Evolutionary conservation across 257 asterid genomes (phyloP).

Genomic region (Capsicum pubescens): DNA sequence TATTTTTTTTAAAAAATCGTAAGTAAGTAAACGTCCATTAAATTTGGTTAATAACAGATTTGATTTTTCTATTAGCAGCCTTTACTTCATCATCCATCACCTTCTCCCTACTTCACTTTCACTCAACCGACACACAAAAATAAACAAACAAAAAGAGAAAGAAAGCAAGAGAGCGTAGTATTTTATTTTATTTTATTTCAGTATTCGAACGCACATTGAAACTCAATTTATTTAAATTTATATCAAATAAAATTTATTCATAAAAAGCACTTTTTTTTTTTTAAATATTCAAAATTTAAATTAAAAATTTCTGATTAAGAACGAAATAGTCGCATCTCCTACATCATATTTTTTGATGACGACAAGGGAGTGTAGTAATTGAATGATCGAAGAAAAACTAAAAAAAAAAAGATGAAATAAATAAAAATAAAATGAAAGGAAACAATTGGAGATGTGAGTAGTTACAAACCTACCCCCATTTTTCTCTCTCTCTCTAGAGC

Average conservation of each 20-base stretch:
- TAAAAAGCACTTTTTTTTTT: too few relatives aligned
- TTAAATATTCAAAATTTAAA: too few relatives aligned
- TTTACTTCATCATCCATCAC: background rate
- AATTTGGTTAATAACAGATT: background rate
- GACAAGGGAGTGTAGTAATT: background rate
- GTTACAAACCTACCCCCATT: slow-evolving; percentile 2
- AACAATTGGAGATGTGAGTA: slow-evolving; percentile 22
- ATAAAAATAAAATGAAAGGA: background rate
- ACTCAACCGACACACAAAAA: slow-evolving; percentile 12
- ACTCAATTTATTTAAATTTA: too few relatives aligned
- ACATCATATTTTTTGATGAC: too few relatives aligned
- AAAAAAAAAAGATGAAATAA: background rate
- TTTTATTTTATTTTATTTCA: background rate
- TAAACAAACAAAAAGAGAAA: background rate
- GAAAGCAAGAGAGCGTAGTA: too few relatives aligned
- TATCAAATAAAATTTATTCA: too few relatives aligned
- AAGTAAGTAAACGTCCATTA: background rate
- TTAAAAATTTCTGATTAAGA: too few relatives aligned
- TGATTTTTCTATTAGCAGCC: background rate
- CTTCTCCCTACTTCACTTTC: background rate
- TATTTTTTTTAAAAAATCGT: background rate
- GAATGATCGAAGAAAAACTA: background rate
- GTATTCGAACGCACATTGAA: too few relatives aligned
- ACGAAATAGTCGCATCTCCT: too few relatives aligned
- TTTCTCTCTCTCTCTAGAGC: slow-evolving; percentile 6